Conservation (phyloP, 257 asterid species). For the Fraxinus americana region DNA sequence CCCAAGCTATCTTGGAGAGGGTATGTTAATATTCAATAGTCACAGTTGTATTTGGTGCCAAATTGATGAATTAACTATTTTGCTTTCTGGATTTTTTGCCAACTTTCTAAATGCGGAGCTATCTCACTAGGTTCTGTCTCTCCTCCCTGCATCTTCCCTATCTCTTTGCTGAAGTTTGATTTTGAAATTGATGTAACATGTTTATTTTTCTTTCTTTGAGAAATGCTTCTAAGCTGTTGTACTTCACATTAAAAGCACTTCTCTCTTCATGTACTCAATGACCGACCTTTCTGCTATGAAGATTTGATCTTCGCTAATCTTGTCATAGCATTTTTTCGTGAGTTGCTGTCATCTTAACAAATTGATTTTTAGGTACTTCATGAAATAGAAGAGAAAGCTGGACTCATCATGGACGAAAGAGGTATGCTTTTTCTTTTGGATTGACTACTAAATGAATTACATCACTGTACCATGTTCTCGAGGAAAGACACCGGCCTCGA, state of each 20-base stretch:
- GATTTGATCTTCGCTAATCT: not conserved
- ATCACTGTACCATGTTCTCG: not conserved
- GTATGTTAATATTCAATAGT: conserved; percentile 42
- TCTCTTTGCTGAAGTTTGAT: not conserved
- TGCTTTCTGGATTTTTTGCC: not conserved
- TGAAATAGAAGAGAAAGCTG: conserved; percentile 88
- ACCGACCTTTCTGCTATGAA: not conserved
- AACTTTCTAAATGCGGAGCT: not conserved
- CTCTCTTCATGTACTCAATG: conserved; percentile 9
- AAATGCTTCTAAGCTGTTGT: conserved; percentile 10
- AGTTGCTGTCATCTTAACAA: conserved; percentile 1
- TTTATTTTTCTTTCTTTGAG: not conserved
- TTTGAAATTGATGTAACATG: not conserved
- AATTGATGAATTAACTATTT: not conserved
- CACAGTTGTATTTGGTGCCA: conserved; percentile 5
- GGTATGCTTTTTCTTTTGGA: conserved; percentile 41
- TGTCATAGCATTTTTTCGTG: conserved; percentile 1
- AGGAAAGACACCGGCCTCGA: not conserved
- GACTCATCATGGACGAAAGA: conserved; percentile 85
- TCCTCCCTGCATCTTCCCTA: not conserved
- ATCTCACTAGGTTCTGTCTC: not conserved
- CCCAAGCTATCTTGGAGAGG: conserved; percentile 86
- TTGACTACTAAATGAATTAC: not conserved
- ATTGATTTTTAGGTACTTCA: conserved; percentile 59
- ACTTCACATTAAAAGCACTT: not conserved